These are phyloP conservation scores for Fusarium pseudocircinatum DNA, from an alignment of 2,329 filamentous ascomycete species.

Conservation along the genomic window DNA sequence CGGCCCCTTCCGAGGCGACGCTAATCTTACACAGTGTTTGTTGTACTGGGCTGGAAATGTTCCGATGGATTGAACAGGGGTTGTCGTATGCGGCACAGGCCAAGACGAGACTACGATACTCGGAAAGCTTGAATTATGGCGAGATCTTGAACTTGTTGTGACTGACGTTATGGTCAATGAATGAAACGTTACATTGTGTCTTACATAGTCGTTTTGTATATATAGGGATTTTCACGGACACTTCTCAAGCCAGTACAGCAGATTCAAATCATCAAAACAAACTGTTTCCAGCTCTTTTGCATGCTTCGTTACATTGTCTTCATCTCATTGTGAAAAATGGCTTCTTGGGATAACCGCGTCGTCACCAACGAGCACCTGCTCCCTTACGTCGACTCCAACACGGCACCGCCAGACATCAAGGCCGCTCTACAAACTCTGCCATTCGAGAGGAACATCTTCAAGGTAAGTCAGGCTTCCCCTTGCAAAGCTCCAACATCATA, in stretches of 20 bases:
- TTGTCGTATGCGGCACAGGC: background rate
- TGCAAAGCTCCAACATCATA: rapidly evolving
- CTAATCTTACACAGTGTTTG: background rate
- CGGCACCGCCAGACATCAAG: conserved; percentile 1
- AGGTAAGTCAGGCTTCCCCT: background rate
- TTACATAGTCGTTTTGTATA: background rate
- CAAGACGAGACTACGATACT: background rate
- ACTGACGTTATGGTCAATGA: background rate
- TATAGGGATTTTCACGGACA: background rate
- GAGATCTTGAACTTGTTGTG: rapidly evolving
- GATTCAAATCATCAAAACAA: background rate
- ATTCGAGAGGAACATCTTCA: conserved; percentile 22
- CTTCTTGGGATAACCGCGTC: conserved; percentile 3
- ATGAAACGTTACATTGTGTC: background rate
- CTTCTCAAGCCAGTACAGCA: background rate
- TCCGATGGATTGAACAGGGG: background rate
- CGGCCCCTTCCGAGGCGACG: background rate
- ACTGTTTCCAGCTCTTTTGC: background rate
- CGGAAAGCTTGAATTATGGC: background rate
- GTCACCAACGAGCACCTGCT: conserved; percentile 11
- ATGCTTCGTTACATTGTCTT: rapidly evolving
- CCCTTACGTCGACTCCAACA: conserved; percentile 9
- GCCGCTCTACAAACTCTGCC: conserved; percentile 13
- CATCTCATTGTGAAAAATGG: background rate
- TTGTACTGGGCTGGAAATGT: background rate